Evolutionary conservation across 495 filamentous ascomycete genomes (phyloP), one percentile per base, ranked within the genome.

Genomic region (Venustampulla echinocandica): DNA sequence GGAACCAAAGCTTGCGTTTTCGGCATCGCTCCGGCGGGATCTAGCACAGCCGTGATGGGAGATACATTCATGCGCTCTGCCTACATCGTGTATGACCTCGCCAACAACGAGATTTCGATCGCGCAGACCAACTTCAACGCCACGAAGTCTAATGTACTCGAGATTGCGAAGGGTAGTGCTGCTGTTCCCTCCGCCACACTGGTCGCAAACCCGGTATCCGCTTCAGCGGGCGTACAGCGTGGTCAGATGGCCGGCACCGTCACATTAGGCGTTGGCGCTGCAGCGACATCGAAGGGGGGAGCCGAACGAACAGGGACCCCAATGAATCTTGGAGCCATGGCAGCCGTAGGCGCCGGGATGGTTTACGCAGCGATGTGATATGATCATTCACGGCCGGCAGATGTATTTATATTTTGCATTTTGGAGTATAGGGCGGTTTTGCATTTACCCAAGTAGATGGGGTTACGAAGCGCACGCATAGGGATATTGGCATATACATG

Each of bases 21-120:
- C 53, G 87, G 88, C 37, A 83, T 96, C 60, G 71, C 74, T 6
- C 82, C 85, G 10, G 77, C 85, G 4, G 77, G 75, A 10, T 52
- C 65, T n/a, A 76, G 75, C 35, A 80, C 77, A 3, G 68, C 74
- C 28, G 82, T 95, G 3, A 66, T 98, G 24, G 90, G 90, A 10
- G 90, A 98, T 60, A 96, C 90, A 0, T 98, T 96, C 68, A 71
- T 98, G 13, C 77, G 92, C 45, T 85, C 81, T 25, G 88, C 90
- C 0, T 98, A 96, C 57, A 80, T 95, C 21, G 90, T 98, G 0
- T 96, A 89, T 57, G 90, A 96, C 56, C 67, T 96, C 13, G 74
- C 71, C 11, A 95, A 90, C 60, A 87, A 95, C 63, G 74, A 88
- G 64, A 90, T 98, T 47, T 84, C 82, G 10, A 64, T 98, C 30